Evolutionary conservation across 139 green algal species (phyloP).

Genomic region (Edaphochlamys debaryana): DNA sequence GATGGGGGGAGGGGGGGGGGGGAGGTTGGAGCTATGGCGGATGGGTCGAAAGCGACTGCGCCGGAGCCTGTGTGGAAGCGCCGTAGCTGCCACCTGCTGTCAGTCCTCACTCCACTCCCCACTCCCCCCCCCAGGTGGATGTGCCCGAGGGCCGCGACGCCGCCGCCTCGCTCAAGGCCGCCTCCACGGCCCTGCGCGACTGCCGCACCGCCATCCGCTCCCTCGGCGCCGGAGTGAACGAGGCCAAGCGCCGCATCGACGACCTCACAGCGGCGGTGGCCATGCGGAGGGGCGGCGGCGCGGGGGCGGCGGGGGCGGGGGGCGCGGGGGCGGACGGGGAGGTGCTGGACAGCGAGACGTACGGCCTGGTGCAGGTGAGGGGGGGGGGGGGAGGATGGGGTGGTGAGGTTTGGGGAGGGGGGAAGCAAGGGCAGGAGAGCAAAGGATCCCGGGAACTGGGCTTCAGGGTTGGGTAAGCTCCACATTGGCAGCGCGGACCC

Average conservation of each 20-base stretch:
- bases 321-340: conserved; percentile 31
- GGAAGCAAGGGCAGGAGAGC: no score
- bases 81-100: no score
- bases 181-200: conserved; percentile 47
- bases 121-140: no score
- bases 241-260: conserved; percentile 68
- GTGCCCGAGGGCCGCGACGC: conserved; percentile 53
- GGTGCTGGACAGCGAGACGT: conserved; percentile 65
- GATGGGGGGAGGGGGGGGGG: no score
- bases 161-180: conserved; percentile 51
- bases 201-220: conserved; percentile 56
- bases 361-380: conserved; percentile 50
- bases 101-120: no score
- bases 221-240: conserved; percentile 53
- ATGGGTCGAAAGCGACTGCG: no score
- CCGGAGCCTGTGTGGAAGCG: no score
- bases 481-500: no score
- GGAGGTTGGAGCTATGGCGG: no score
- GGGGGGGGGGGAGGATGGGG: not conserved
- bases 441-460: not conserved
- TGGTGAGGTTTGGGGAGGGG: no score
- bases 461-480: no score
- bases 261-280: conserved; percentile 33
- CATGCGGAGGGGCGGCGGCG: not conserved
- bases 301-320: conserved; percentile 5